Evolutionary conservation across 2,329 filamentous ascomycete species (phyloP).

Genomic region (Paraconiothyrium sp.): DNA sequence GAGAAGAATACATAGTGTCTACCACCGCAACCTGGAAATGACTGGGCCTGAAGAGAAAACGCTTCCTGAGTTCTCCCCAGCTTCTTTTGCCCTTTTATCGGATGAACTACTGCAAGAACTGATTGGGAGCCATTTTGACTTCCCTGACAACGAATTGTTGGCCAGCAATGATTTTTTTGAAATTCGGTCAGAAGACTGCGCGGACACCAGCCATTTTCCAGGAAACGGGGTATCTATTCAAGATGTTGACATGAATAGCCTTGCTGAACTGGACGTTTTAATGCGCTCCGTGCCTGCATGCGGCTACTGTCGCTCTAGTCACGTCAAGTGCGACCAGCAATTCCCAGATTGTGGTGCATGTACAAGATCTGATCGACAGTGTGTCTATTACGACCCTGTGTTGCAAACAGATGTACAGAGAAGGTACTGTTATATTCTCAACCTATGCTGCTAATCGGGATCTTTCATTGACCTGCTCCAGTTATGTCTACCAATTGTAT

Average conservation of each 20-base stretch:
- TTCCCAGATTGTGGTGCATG: constrained; percentile 6
- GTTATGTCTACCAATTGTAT: constrained; percentile 2
- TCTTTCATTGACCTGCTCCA: background rate
- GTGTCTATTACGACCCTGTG: constrained; percentile 7
- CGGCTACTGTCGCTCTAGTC: constrained; percentile 6
- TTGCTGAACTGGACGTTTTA: background rate
- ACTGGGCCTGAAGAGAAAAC: background rate
- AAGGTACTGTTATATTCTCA: background rate
- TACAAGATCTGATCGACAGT: background rate
- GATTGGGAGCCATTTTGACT: background rate
- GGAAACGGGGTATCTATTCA: background rate
- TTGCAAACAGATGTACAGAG: constrained; percentile 1
- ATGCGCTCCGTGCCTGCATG: constrained; percentile 8
- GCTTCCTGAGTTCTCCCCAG: background rate
- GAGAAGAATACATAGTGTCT: constrained; percentile 8
- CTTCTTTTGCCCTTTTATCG: background rate
- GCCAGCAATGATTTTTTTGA: background rate
- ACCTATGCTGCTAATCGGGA: background rate
- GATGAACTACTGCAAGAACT: constrained; percentile 3
- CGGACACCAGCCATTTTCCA: background rate
- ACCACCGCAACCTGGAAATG: constrained; percentile 3
- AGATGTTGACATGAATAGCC: background rate
- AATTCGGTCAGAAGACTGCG: background rate
- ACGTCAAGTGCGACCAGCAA: constrained; percentile 3
- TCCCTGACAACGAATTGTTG: background rate